Evolutionary conservation across 2,329 filamentous ascomycete species (phyloP).

Genomic region (Penicillium freii): DNA sequence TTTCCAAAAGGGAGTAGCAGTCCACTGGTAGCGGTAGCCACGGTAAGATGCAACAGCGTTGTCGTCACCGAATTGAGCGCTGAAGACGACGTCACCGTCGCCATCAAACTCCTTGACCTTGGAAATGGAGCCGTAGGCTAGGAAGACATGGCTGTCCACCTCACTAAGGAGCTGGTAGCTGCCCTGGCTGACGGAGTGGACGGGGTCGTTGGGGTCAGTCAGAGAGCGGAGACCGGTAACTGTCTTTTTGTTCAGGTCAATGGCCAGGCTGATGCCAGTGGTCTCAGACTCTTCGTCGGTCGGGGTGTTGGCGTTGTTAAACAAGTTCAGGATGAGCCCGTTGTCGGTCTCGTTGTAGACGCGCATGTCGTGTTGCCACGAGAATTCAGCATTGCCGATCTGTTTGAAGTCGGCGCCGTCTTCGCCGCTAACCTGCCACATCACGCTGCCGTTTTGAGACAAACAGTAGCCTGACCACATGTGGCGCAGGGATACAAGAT

Average conservation of each 20-base stretch:
- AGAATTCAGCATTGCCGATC: conserved; percentile 18
- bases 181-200: too few species aligned
- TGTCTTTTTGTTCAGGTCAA: conserved; percentile 19
- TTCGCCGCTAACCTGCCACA: too few species aligned
- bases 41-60: conserved; percentile 33
- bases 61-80: conserved; percentile 30
- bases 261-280: conserved; percentile 23
- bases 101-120: conserved; percentile 34
- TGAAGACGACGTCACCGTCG: conserved; percentile 29
- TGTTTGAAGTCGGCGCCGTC: neutral
- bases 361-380: conserved; percentile 35
- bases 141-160: conserved; percentile 18
- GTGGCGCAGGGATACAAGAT: too few species aligned
- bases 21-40: conserved; percentile 23
- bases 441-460: too few species aligned
- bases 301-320: conserved; percentile 28
- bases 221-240: neutral
- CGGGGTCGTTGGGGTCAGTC: too few species aligned
- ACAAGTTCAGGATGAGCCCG: conserved; percentile 29
- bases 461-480: too few species aligned
- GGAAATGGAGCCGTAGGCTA: conserved; percentile 34
- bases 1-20: conserved; percentile 20
- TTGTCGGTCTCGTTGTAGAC: conserved; percentile 22
- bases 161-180: too few species aligned
- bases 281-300: conserved; percentile 14